Base-by-base conservation (phyloP, 139 green algal species). In the Pseudopediastrum boryanum region DNA sequence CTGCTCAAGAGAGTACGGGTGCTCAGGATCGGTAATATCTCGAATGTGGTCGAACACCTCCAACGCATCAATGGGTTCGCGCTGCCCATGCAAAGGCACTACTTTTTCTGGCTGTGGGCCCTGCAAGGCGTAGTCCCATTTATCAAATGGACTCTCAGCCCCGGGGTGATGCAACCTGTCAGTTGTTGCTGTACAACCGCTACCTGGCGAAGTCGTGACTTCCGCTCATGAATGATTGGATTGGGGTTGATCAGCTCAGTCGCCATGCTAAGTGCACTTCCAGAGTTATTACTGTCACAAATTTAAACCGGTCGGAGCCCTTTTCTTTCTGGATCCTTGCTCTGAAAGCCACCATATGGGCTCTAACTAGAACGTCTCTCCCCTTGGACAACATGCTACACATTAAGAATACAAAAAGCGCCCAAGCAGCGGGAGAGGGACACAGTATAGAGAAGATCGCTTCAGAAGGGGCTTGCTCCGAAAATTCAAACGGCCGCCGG, bases 1-100 rank as follows among this genome's bases (percentile, higher is more conserved):
- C 87, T 98, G 93, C 86, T 99, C 96, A 39, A 99, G 78, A 3
- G 92, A 94, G 87, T 99, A 98, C 0, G 96, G 96, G 63, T 99
- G 96, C 89, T 99, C 96, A 0, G 96, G 96, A 66, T 99, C 96
- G 6, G 78, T 93, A 41, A 99, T 98, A 87, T 99, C 94, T 1
- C 92, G 86, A 21, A 98, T 87, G 79, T 96, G 91, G 79, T 96
- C 79, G 74, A 92, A 90, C 0, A 87, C 65, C 33, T 86, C 77
- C 23, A 54, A 46, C 0, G 86, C 78, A 50, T 98, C 94, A n/a
- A 97, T 97, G 2, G 85, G 83, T 42, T 98, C 91, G 0, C 94
- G 77, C 4, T 62, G 78, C 4, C 73, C 62, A 12, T 87, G 85
- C 21, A 35, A 75, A 3, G 35, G 5, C 16, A 33, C 25, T 4